A percentile compares a stretch with the other conserved stretches of the same genome.
Evolutionary conservation across 352 stramenopile species (phyloP).

Genomic region (Chrysophaeum taylorii): DNA sequence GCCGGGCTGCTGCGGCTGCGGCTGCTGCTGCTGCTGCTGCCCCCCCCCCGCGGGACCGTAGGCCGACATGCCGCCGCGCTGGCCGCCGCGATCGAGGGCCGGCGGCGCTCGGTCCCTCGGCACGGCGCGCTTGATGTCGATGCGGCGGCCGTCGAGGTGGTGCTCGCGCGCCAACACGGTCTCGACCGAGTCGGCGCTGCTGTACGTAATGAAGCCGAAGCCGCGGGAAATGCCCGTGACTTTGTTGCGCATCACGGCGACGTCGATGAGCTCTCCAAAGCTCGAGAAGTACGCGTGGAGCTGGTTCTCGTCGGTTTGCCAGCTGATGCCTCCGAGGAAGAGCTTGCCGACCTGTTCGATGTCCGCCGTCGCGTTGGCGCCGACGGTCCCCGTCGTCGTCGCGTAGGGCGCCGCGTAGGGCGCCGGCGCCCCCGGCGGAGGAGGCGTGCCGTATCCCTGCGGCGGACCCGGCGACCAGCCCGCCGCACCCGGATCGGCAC

Average conservation of each 20-base stretch:
- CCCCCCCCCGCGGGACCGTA: neutral
- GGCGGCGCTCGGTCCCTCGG: constrained; percentile 60
- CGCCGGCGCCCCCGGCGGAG: neutral
- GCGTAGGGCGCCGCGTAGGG: neutral
- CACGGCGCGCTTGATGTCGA: constrained; percentile 81
- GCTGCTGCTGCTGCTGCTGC: constrained; percentile 38
- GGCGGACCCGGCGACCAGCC: neutral
- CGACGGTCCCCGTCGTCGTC: neutral
- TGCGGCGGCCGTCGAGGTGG: constrained; percentile 68
- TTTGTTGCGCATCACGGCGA: constrained; percentile 80
- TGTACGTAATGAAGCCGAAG: constrained; percentile 84
- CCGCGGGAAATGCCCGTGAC: constrained; percentile 74
- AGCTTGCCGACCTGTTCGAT: constrained; percentile 51
- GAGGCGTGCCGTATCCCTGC: neutral
- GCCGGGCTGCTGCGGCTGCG: too few species aligned
- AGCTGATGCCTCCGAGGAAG: constrained; percentile 76
- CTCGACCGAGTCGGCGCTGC: constrained; percentile 41
- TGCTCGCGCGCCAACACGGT: constrained; percentile 67
- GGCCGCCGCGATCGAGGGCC: neutral
- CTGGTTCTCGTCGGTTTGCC: constrained; percentile 81
- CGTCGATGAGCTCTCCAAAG: constrained; percentile 67
- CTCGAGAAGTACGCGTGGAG: constrained; percentile 71
- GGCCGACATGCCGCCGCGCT: too few species aligned
- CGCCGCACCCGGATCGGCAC: too few species aligned
- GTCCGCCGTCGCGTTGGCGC: neutral